Evolutionary conservation across 768 basidiomycete genomes (phyloP), one percentile per base, ranked within the genome.

Genomic region (Psilocybe azurescens): DNA sequence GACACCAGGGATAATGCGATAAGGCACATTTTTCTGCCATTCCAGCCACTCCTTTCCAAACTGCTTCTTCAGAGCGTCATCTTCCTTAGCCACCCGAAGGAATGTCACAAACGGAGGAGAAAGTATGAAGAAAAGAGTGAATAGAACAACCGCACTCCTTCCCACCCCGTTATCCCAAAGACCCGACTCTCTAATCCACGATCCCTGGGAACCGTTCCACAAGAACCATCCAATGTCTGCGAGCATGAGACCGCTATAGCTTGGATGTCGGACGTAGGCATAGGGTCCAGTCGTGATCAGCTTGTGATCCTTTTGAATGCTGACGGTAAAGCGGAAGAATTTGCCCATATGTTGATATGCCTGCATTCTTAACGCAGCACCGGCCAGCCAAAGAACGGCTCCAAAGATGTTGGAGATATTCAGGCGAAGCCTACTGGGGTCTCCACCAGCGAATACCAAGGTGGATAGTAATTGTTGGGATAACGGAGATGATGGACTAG

Each of bases 151-250:
- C 0, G 73, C 28, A 2, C 64, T 59, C 55, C 71, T 67, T 7
- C 81, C 80, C 1, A 72, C 6, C 6, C 32, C 47, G 0, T 75
- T 75, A 5, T 70, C 59, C 46, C 79, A 62, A 2, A 76, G 66
- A 13, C 79, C 81, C 55, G 77, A 80, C 55, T 79, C 79, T 32
- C 75, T 72, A 16, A 78, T 62, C 80, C 79, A 83, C n/a, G 82
- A 83, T 3, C 81, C 81, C 11, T 55, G 44, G 3, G 62, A 53
- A n/a, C 63, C 60, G n/a, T 65, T 49, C 64, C 56, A 62, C 32
- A 68, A 41, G 24, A 68, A 64, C 61, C 67, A 70, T 0, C 81
- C 81, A 16, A 60, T 38, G 9, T 77, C 63, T 11, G 75, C 70
- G 18, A 75, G 59, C 6, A 81, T 56, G 14, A 82, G 70, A 5